Percentiles rank a stretch among this genome's conserved stretches.
These are phyloP conservation scores for Hydrangea macrophylla DNA, from an alignment of 148 eudicot genomes.

Conservation along the genomic window DNA sequence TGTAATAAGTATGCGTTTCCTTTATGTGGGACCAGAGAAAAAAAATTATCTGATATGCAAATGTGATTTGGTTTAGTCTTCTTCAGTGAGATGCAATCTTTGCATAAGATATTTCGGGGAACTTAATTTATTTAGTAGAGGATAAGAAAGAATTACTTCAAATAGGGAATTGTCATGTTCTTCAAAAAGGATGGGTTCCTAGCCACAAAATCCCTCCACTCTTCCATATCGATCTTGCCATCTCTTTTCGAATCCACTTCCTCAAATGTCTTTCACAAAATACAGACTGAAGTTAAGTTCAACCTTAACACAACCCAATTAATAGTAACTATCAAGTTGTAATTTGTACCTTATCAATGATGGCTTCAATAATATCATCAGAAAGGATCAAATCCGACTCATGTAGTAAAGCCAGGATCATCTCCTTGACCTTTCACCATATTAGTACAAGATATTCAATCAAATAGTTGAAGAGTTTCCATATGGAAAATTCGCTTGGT, in stretches of 20 bases:
- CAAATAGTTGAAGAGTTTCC: neutral
- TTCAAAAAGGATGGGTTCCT: slow-evolving; percentile 30
- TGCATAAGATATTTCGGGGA: too few species aligned
- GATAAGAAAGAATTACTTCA: slow-evolving; percentile 19
- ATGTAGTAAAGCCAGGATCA: slow-evolving; percentile 25
- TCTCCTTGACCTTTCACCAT: slow-evolving; percentile 23
- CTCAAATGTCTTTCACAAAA: slow-evolving; percentile 33
- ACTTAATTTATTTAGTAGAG: neutral
- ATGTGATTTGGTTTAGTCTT: neutral
- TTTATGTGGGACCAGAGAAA: neutral
- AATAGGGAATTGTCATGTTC: slow-evolving; percentile 48
- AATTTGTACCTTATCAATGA: slow-evolving; percentile 24
- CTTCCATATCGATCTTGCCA: slow-evolving; percentile 38
- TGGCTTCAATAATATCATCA: slow-evolving; percentile 28
- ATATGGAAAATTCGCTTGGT: too few species aligned
- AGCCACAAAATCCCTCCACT: slow-evolving; percentile 34
- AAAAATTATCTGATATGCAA: neutral
- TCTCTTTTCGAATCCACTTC: slow-evolving; percentile 39
- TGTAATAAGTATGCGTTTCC: neutral
- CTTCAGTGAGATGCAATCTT: neutral
- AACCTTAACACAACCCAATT: neutral
- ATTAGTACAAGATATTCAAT: neutral
- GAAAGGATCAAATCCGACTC: slow-evolving; percentile 33
- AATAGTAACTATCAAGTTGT: neutral
- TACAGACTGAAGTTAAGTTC: too few species aligned